phyloP scores from a whole-genome alignment of 1,284 basidiomycete genomes.

The Phellopilus nigrolimitatus region DNA sequence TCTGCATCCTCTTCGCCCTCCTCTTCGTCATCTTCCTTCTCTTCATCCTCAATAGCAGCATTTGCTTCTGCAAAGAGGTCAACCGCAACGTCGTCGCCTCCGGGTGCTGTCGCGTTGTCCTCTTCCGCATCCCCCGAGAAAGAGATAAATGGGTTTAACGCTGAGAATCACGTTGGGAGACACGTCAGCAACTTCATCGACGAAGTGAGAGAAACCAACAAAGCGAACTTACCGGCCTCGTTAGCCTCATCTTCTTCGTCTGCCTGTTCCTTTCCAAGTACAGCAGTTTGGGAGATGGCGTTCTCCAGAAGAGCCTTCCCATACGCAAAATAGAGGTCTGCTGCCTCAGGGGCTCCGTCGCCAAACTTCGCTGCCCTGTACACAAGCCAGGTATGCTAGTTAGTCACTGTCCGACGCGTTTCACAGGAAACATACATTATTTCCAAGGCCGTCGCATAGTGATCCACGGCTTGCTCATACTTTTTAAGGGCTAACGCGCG shows the following conservation, averaged over 20 bases:
- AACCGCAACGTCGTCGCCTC: constrained; percentile 40
- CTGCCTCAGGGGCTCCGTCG: constrained; percentile 73
- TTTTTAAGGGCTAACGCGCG: constrained; percentile 84
- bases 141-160: constrained; percentile 57
- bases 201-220: constrained; percentile 2
- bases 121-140: constrained; percentile 74
- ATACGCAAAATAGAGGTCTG: constrained; percentile 81
- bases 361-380: constrained; percentile 64
- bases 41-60: constrained; percentile 36
- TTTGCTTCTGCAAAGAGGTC: constrained; percentile 59
- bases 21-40: constrained; percentile 37
- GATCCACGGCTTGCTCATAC: constrained; percentile 80
- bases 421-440: constrained; percentile 51
- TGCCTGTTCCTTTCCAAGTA: constrained; percentile 78
- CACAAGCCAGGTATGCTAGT: constrained; percentile 6
- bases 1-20: constrained; percentile 49
- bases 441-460: constrained; percentile 83
- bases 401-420: constrained; percentile 23
- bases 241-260: constrained; percentile 50
- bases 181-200: constrained; percentile 12
- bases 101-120: constrained; percentile 32
- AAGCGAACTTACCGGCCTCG: constrained; percentile 33
- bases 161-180: constrained; percentile 27
- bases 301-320: constrained; percentile 87
- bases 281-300: constrained; percentile 73